A percentile compares a stretch with the other conserved stretches of the same genome.
Evolutionary conservation across 2,329 filamentous ascomycete species (phyloP).

Genomic region (Fusarium chaquense): DNA sequence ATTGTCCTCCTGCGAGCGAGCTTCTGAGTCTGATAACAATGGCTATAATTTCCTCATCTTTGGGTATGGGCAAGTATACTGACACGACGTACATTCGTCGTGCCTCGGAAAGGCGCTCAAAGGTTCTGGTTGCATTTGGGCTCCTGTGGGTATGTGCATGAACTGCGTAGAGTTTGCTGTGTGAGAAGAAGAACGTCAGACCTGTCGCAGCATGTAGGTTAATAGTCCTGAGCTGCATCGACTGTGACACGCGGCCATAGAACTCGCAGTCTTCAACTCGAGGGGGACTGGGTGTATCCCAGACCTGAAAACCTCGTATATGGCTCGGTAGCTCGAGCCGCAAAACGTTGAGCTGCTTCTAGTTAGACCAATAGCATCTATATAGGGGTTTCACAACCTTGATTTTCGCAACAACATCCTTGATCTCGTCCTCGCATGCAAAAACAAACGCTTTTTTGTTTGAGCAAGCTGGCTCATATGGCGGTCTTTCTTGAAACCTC

Average conservation of each 20-base stretch:
- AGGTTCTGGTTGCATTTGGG: not conserved
- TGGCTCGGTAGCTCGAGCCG: not conserved
- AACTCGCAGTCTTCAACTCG: slow-evolving; percentile 7
- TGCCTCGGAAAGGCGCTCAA: not conserved
- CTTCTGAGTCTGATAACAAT: slow-evolving; percentile 8
- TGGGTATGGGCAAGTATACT: slow-evolving; percentile 12
- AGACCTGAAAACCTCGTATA: slow-evolving; percentile 11
- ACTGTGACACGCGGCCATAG: slow-evolving; percentile 12
- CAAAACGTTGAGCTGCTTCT: slow-evolving; percentile 4
- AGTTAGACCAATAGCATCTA: not conserved
- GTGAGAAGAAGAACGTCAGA: slow-evolving; percentile 26
- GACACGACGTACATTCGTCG: not conserved
- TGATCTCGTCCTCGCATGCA: not conserved
- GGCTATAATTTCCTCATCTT: slow-evolving; percentile 7
- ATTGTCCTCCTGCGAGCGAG: not conserved
- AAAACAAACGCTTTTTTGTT: slow-evolving; percentile 12
- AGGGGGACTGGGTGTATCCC: slow-evolving; percentile 25
- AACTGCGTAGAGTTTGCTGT: slow-evolving; percentile 26
- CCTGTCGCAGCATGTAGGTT: slow-evolving; percentile 13
- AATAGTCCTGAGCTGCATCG: slow-evolving; percentile 18
- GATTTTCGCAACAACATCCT: not conserved
- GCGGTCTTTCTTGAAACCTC: not conserved
- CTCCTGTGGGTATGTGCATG: slow-evolving; percentile 6
- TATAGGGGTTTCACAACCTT: not conserved
- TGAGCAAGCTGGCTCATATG: not conserved